Percentiles rank a stretch among this genome's conserved stretches.
Conservation (phyloP, 345 rosid species). For the Raphanus raphanistrum region DNA sequence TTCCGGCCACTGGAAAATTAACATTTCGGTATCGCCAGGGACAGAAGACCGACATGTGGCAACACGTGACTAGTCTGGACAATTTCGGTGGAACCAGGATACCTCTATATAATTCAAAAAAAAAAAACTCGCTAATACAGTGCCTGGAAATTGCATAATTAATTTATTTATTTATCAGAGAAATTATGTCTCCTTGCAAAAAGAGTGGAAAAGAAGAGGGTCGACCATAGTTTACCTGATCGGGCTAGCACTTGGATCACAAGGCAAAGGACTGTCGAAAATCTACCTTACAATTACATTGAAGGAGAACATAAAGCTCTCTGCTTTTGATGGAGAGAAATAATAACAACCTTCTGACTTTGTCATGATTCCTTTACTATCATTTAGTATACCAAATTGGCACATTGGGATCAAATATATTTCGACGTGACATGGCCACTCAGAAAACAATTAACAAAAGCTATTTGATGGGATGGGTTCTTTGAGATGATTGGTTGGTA, state of each 20-base stretch:
- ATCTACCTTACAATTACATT: slow-evolving; percentile 81
- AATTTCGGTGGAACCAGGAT: too few species aligned
- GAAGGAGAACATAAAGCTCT: slow-evolving; percentile 60
- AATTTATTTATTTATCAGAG: slow-evolving; percentile 3
- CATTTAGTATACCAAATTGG: slow-evolving; percentile 25
- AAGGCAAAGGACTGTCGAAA: slow-evolving; percentile 93
- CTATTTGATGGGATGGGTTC: too few species aligned
- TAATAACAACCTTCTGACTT: slow-evolving; percentile 62
- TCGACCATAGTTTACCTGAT: slow-evolving; percentile 46
- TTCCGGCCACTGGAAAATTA: too few species aligned
- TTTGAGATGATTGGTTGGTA: not conserved
- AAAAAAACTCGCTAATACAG: slow-evolving; percentile 65
- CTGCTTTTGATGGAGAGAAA: slow-evolving; percentile 1
- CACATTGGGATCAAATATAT: too few species aligned
- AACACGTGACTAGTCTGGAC: too few species aligned
- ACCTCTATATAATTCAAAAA: too few species aligned
- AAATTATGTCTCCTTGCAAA: slow-evolving; percentile 1
- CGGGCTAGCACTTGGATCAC: slow-evolving; percentile 54
- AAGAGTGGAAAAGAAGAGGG: not conserved
- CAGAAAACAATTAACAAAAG: too few species aligned
- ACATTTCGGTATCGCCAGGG: too few species aligned
- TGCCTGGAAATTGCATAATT: slow-evolving; percentile 53
- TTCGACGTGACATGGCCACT: too few species aligned
- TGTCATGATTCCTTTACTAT: slow-evolving; percentile 80
- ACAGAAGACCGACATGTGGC: too few species aligned